Conservation (phyloP, 306 rosid genomes). For the Vigna nakashimae region DNA sequence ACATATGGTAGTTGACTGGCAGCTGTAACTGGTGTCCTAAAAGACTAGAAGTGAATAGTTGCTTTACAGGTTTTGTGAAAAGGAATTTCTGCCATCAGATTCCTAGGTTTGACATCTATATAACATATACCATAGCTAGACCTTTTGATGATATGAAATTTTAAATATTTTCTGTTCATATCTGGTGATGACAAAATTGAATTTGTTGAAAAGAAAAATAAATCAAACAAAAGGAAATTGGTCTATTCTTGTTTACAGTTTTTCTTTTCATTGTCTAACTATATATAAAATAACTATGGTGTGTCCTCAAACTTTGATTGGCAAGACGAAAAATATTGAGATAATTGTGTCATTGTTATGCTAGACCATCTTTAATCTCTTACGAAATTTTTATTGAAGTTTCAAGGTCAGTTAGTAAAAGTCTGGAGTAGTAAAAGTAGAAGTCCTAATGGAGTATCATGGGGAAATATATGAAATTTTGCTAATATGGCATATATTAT, state of each 20-base stretch:
- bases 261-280: background rate
- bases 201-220: slow-evolving; percentile 1
- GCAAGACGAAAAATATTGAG: slow-evolving; percentile 7
- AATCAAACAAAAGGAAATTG: slow-evolving; percentile 12
- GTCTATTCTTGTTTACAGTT: background rate
- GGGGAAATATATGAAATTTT: background rate
- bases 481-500: background rate
- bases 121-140: background rate
- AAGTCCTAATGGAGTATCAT: slow-evolving; percentile 21
- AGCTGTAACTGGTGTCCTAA: background rate
- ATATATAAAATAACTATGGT: background rate
- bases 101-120: background rate
- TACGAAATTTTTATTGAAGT: slow-evolving; percentile 7
- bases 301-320: slow-evolving; percentile 17
- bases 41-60: slow-evolving; percentile 11
- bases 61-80: slow-evolving; percentile 6
- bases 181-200: background rate
- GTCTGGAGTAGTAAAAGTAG: background rate
- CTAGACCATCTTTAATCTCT: slow-evolving; percentile 24
- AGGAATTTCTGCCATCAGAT: slow-evolving; percentile 3
- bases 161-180: slow-evolving; percentile 26
- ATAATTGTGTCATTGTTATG: slow-evolving; percentile 13
- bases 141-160: background rate
- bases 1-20: slow-evolving; percentile 26
- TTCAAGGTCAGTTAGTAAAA: background rate